phyloP scores from a whole-genome alignment of 768 basidiomycete genomes.

The Suillus plorans region DNA sequence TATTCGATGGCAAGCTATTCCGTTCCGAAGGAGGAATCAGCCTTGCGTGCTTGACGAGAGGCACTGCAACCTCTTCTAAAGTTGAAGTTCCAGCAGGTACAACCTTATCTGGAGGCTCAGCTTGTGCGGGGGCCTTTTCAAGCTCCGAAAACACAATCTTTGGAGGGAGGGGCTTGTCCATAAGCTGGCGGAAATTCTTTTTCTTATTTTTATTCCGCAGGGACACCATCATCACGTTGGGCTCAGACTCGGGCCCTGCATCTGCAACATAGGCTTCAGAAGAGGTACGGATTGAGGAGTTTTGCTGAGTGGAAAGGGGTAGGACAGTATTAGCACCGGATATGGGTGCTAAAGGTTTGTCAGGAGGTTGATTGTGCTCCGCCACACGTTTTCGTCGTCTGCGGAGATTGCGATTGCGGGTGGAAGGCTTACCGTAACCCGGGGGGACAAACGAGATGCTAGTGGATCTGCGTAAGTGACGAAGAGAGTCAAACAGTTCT shows the following conservation, averaged over 20 bases:
- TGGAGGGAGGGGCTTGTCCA: slow-evolving; percentile 39
- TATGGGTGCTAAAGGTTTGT: slow-evolving; percentile 23
- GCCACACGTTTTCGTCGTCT: slow-evolving; percentile 46
- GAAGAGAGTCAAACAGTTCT: slow-evolving; percentile 2
- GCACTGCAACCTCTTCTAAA: background rate
- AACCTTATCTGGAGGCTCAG: slow-evolving; percentile 5
- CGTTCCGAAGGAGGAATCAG: slow-evolving; percentile 68
- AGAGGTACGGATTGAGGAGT: background rate
- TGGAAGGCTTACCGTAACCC: slow-evolving; percentile 57
- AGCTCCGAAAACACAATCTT: slow-evolving; percentile 55
- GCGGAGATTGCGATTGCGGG: slow-evolving; percentile 58
- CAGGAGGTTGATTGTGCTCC: slow-evolving; percentile 20
- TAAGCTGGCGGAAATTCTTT: slow-evolving; percentile 59
- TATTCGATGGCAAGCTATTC: slow-evolving; percentile 51
- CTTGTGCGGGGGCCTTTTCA: slow-evolving; percentile 6
- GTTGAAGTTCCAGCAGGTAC: slow-evolving; percentile 10
- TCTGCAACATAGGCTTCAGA: slow-evolving; percentile 9
- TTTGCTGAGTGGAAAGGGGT: slow-evolving; percentile 30
- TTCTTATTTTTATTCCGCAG: slow-evolving; percentile 76
- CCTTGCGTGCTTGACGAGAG: slow-evolving; percentile 25
- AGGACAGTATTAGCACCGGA: slow-evolving; percentile 48
- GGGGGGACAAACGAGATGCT: slow-evolving; percentile 44
- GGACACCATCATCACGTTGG: slow-evolving; percentile 30
- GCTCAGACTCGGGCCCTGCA: slow-evolving; percentile 17
- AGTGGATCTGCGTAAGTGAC: slow-evolving; percentile 1